Conservation (phyloP, 2,329 filamentous ascomycete genomes). For the Trichoderma guizhouense region DNA sequence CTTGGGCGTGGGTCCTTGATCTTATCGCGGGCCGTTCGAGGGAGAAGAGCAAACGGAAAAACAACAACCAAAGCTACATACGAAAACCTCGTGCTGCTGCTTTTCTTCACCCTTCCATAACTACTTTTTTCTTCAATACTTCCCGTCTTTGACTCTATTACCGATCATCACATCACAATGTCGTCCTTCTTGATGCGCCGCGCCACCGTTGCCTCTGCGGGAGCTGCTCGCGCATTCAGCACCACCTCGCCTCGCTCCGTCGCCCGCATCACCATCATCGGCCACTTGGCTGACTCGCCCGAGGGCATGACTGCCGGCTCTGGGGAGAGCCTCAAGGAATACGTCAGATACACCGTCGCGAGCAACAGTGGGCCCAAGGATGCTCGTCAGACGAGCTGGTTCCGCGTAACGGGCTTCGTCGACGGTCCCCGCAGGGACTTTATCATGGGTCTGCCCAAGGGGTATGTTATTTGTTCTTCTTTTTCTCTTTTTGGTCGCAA, state of each 20-base stretch:
- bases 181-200: slow-evolving; percentile 52
- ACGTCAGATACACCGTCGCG: slow-evolving; percentile 75
- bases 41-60: slow-evolving; percentile 2
- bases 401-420: slow-evolving; percentile 71
- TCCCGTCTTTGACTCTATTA: neutral
- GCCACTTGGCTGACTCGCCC: slow-evolving; percentile 75
- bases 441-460: slow-evolving; percentile 73
- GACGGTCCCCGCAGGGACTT: slow-evolving; percentile 69
- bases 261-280: slow-evolving; percentile 82
- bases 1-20: slow-evolving; percentile 3
- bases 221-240: slow-evolving; percentile 68
- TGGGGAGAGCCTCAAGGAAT: slow-evolving; percentile 54
- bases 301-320: slow-evolving; percentile 68
- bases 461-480: slow-evolving; percentile 56
- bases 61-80: neutral
- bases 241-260: slow-evolving; percentile 62
- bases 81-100: neutral
- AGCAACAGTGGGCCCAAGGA: slow-evolving; percentile 64
- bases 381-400: slow-evolving; percentile 80
- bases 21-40: slow-evolving; percentile 1
- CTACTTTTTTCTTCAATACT: neutral
- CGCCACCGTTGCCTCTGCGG: slow-evolving; percentile 47
- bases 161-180: slow-evolving; percentile 29
- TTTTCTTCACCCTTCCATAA: neutral
- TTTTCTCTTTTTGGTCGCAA: neutral